Evolutionary conservation across 495 filamentous ascomycete species (phyloP).

Genomic region (Daldinia grandis): DNA sequence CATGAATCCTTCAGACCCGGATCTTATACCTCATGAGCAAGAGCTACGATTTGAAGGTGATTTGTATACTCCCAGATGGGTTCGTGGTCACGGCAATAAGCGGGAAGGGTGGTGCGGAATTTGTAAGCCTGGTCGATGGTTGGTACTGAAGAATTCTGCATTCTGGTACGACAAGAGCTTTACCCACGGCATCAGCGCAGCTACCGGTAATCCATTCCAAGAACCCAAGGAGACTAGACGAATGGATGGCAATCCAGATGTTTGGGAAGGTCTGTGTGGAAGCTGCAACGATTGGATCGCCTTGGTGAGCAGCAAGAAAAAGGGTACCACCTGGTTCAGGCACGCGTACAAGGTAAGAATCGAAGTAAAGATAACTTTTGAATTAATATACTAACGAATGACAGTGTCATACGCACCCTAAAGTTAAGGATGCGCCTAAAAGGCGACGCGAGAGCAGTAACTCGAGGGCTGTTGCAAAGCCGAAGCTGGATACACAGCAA

Average conservation of each 20-base stretch:
- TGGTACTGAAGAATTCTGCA: constrained; percentile 83
- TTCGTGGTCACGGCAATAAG: constrained; percentile 81
- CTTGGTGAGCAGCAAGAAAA: constrained; percentile 83
- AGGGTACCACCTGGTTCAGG: constrained; percentile 84
- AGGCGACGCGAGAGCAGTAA: constrained; percentile 71
- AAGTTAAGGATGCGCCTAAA: constrained; percentile 76
- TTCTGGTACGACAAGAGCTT: constrained; percentile 91
- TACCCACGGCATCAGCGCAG: constrained; percentile 80
- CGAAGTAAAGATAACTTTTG: not conserved
- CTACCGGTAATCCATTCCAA: constrained; percentile 76
- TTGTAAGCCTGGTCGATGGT: constrained; percentile 82
- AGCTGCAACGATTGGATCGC: constrained; percentile 82
- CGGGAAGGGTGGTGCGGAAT: constrained; percentile 87
- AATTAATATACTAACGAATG: constrained; percentile 17
- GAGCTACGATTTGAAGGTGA: constrained; percentile 80
- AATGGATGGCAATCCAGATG: constrained; percentile 80
- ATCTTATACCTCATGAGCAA: constrained; percentile 75
- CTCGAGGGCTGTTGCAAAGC: constrained; percentile 51
- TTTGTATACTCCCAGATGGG: constrained; percentile 80
- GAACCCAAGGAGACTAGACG: constrained; percentile 74
- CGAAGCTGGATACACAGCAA: constrained; percentile 48
- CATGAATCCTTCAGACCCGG: constrained; percentile 76
- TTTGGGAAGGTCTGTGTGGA: constrained; percentile 82
- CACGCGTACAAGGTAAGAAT: constrained; percentile 80
- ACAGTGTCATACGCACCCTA: constrained; percentile 78